phyloP scores from a whole-genome alignment of 495 filamentous ascomycete genomes.

The Aspergillus coremiiformis region DNA sequence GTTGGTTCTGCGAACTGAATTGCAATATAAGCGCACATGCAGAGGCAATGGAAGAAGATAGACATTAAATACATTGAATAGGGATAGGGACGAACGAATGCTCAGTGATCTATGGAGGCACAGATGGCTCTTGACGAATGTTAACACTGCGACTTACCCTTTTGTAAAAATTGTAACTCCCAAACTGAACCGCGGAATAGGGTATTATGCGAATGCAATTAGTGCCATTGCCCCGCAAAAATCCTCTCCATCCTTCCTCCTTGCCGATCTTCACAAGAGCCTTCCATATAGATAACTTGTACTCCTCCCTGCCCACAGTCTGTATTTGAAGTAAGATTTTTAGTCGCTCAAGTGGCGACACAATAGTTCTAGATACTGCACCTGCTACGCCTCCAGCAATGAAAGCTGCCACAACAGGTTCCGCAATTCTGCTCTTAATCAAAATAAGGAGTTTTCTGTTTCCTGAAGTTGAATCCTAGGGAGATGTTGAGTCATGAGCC shows the following conservation, averaged over 20 bases:
- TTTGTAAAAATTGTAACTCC: constrained; percentile 96
- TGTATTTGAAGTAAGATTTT: constrained; percentile 98
- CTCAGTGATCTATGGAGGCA: background rate
- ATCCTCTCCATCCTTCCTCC: constrained; percentile 92
- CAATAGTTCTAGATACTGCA: constrained; percentile 93
- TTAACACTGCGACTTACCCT: constrained; percentile 48
- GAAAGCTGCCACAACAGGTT: constrained; percentile 86
- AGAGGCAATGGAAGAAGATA: background rate
- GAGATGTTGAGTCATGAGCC: background rate
- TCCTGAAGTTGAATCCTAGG: constrained; percentile 10
- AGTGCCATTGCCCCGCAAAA: constrained; percentile 94
- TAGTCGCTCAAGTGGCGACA: constrained; percentile 87
- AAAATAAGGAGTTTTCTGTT: constrained; percentile 11
- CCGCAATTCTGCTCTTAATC: constrained; percentile 25
- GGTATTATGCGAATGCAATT: constrained; percentile 98
- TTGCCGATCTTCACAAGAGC: constrained; percentile 89
- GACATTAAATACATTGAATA: too few relatives aligned
- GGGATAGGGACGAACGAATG: background rate
- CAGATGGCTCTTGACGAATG: background rate
- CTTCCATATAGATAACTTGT: constrained; percentile 82
- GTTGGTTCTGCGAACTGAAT: constrained; percentile 65
- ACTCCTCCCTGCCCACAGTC: constrained; percentile 81
- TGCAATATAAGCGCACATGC: background rate
- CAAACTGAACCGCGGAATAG: constrained; percentile 96
- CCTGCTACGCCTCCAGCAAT: constrained; percentile 93